Conservation (phyloP, 345 rosid genomes). For the Lepidium africanum region DNA sequence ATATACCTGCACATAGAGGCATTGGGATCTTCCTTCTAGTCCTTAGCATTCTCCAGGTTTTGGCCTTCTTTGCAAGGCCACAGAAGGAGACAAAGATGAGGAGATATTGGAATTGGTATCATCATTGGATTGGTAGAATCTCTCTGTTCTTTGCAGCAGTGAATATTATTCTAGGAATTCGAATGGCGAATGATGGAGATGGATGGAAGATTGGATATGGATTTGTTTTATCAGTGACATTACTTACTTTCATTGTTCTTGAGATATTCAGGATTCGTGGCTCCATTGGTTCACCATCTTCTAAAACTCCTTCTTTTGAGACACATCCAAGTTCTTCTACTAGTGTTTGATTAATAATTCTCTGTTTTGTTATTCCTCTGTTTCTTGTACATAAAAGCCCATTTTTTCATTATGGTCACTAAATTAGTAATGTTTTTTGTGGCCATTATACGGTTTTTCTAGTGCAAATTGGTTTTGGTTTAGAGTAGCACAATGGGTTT, state of each 20-base stretch:
- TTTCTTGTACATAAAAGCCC: slow-evolving; percentile 5
- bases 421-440: neutral
- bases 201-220: slow-evolving; percentile 79
- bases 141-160: slow-evolving; percentile 72
- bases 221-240: slow-evolving; percentile 43
- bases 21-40: slow-evolving; percentile 70
- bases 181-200: slow-evolving; percentile 46
- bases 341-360: slow-evolving; percentile 16
- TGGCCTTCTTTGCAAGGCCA: slow-evolving; percentile 79
- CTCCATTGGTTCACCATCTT: slow-evolving; percentile 30
- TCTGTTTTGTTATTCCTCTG: too few relatives aligned
- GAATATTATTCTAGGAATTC: slow-evolving; percentile 64
- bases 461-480: neutral
- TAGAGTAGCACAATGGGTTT: neutral
- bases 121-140: slow-evolving; percentile 72
- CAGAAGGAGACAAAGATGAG: slow-evolving; percentile 62
- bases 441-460: neutral
- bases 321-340: slow-evolving; percentile 43
- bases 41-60: slow-evolving; percentile 63
- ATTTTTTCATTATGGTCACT: neutral
- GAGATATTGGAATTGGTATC: slow-evolving; percentile 85
- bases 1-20: slow-evolving; percentile 63
- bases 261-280: slow-evolving; percentile 45
- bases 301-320: slow-evolving; percentile 42
- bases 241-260: slow-evolving; percentile 46